Conservation (phyloP, 2,329 filamentous ascomycete genomes). For the Pleomassaria siparia region DNA sequence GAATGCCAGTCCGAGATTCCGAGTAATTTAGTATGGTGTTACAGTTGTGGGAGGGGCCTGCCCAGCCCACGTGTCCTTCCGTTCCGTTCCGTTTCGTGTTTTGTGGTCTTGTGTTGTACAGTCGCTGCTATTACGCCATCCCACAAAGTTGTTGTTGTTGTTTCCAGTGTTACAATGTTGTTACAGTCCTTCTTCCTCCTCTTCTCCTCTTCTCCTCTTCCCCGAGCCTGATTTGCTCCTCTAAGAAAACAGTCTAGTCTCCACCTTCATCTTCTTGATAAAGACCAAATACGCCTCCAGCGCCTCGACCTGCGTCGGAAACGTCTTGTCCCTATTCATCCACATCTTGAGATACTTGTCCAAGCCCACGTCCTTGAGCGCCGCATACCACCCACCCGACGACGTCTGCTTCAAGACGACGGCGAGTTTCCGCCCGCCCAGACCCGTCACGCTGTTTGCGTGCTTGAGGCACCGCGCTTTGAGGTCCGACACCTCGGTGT, state of each 20-base stretch:
- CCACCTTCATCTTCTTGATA: conserved; percentile 24
- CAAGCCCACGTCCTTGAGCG: conserved; percentile 25
- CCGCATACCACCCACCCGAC: conserved; percentile 25
- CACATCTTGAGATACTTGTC: conserved; percentile 36
- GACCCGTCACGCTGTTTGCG: conserved; percentile 22
- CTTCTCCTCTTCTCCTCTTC: too few species aligned
- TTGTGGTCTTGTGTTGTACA: background rate
- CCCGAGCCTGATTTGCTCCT: conserved; percentile 6
- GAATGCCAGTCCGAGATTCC: too few species aligned
- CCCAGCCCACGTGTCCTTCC: too few species aligned
- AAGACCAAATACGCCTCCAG: conserved; percentile 29
- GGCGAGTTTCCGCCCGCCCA: conserved; percentile 24
- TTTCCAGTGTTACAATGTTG: background rate
- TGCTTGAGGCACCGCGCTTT: conserved; percentile 14
- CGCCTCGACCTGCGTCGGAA: conserved; percentile 21
- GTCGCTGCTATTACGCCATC: background rate
- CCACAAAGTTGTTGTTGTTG: background rate
- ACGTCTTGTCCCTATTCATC: conserved; percentile 31
- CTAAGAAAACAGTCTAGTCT: conserved; percentile 26
- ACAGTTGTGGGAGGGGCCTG: too few species aligned
- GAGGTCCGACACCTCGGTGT: conserved; percentile 6
- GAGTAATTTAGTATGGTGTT: too few species aligned
- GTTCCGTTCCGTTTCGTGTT: too few species aligned
- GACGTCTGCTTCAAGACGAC: conserved; percentile 25
- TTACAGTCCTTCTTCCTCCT: too few species aligned